Percentiles rank a stretch among this genome's conserved stretches.
Conservation (phyloP, 2,329 filamentous ascomycete genomes). For the Colletotrichum sp. region DNA sequence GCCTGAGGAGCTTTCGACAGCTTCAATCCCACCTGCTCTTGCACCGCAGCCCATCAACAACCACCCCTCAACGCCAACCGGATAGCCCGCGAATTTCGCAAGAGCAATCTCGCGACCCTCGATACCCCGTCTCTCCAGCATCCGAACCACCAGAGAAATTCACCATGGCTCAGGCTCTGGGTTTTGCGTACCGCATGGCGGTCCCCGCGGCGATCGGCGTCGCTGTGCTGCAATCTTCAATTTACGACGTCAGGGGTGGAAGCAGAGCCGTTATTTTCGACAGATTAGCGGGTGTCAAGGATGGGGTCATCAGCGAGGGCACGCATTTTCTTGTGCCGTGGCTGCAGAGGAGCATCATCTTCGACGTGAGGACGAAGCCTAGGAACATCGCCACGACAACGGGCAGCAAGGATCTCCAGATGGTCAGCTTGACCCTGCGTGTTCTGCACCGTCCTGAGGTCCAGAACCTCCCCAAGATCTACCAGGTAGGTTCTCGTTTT, state of each 20-base stretch:
- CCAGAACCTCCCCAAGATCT: slow-evolving; percentile 92
- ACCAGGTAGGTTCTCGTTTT: slow-evolving; percentile 73
- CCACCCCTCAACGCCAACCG: neutral
- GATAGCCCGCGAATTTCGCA: slow-evolving; percentile 9
- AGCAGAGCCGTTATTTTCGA: slow-evolving; percentile 98
- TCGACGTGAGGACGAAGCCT: slow-evolving; percentile 96
- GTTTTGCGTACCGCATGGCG: slow-evolving; percentile 69
- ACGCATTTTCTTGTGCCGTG: slow-evolving; percentile 97
- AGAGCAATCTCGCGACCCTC: neutral
- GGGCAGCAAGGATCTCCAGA: slow-evolving; percentile 98
- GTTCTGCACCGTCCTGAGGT: slow-evolving; percentile 96
- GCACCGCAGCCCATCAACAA: neutral
- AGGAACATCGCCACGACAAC: slow-evolving; percentile 98
- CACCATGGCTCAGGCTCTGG: slow-evolving; percentile 57
- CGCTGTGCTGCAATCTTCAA: slow-evolving; percentile 74
- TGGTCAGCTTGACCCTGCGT: slow-evolving; percentile 97
- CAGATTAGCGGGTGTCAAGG: slow-evolving; percentile 88
- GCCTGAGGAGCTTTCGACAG: slow-evolving; percentile 20
- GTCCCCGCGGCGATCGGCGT: slow-evolving; percentile 75
- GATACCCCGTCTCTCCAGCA: neutral
- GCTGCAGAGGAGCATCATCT: slow-evolving; percentile 93
- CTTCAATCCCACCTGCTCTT: neutral
- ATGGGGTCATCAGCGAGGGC: slow-evolving; percentile 90
- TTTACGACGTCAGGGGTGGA: slow-evolving; percentile 98
- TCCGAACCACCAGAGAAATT: neutral